Conservation (phyloP, 2,329 filamentous ascomycete genomes). For the Pseudocercospora cruenta region DNA sequence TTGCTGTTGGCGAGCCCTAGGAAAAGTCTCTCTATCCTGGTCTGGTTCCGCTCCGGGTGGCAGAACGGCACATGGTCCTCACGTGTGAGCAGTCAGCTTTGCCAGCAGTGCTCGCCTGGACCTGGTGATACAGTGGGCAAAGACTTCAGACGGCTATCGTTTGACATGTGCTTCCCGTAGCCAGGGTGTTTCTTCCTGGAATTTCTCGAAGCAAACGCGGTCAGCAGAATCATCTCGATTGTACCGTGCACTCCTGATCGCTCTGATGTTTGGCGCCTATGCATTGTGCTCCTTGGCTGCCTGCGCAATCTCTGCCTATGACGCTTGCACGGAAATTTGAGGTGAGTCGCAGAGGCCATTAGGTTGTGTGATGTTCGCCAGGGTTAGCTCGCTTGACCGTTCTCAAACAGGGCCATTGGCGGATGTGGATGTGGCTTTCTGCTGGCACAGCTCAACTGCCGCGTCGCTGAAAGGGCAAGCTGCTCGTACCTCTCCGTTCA, state of each 20-base stretch:
- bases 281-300: slow-evolving; percentile 4
- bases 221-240: background rate
- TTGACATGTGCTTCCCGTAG: slow-evolving; percentile 28
- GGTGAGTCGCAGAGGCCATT: slow-evolving; percentile 19
- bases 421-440: background rate
- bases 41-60: slow-evolving; percentile 8
- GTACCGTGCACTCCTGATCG: slow-evolving; percentile 8
- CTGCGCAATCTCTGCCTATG: slow-evolving; percentile 25
- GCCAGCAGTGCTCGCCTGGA: slow-evolving; percentile 16
- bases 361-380: slow-evolving; percentile 27
- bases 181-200: slow-evolving; percentile 11
- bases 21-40: background rate
- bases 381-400: slow-evolving; percentile 22
- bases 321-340: slow-evolving; percentile 28
- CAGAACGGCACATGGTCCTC: slow-evolving; percentile 26
- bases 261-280: background rate
- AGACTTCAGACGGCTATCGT: slow-evolving; percentile 29
- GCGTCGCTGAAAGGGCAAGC: background rate
- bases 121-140: slow-evolving; percentile 24
- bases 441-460: background rate
- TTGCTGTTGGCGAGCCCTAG: slow-evolving; percentile 7
- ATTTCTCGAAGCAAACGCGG: slow-evolving; percentile 1
- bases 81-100: slow-evolving; percentile 19
- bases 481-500: background rate
- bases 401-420: slow-evolving; percentile 20